Evolutionary conservation across 768 basidiomycete genomes (phyloP).

Genomic region (Rhodotorula graminis): DNA sequence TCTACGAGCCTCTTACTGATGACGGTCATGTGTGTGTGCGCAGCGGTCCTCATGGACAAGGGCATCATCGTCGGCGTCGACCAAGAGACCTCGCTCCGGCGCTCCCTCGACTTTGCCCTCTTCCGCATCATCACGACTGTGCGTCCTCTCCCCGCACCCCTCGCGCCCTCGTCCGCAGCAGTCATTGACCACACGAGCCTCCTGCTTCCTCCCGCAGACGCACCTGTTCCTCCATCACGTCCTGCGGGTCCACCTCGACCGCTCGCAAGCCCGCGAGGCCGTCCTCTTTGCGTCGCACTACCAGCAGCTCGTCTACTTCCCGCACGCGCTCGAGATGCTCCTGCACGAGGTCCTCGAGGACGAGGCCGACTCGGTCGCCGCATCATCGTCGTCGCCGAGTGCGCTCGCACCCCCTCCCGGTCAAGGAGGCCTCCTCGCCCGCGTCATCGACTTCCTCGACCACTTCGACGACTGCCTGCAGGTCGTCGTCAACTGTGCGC

Average conservation of each 20-base stretch:
- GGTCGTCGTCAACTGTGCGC: conserved; percentile 89
- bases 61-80: conserved; percentile 97
- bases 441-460: conserved; percentile 83
- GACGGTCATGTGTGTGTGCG: neutral
- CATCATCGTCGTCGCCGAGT: conserved; percentile 14
- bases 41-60: conserved; percentile 97
- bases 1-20: too few relatives aligned
- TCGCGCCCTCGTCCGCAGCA: neutral
- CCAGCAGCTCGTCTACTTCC: conserved; percentile 81
- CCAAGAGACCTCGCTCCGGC: conserved; percentile 70
- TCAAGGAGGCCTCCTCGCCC: conserved; percentile 53
- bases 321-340: conserved; percentile 88
- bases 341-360: conserved; percentile 89
- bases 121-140: conserved; percentile 86
- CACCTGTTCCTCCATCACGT: conserved; percentile 92
- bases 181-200: neutral
- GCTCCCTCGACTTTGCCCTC: conserved; percentile 77
- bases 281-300: conserved; percentile 82
- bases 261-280: conserved; percentile 62
- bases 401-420: too few relatives aligned
- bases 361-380: conserved; percentile 52
- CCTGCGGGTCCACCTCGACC: conserved; percentile 72
- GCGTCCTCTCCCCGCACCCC: conserved; percentile 43
- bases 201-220: conserved; percentile 54
- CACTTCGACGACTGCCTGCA: conserved; percentile 86